phyloP scores from a whole-genome alignment of 2,329 filamentous ascomycete species.

The Aureobasidium sp. region DNA sequence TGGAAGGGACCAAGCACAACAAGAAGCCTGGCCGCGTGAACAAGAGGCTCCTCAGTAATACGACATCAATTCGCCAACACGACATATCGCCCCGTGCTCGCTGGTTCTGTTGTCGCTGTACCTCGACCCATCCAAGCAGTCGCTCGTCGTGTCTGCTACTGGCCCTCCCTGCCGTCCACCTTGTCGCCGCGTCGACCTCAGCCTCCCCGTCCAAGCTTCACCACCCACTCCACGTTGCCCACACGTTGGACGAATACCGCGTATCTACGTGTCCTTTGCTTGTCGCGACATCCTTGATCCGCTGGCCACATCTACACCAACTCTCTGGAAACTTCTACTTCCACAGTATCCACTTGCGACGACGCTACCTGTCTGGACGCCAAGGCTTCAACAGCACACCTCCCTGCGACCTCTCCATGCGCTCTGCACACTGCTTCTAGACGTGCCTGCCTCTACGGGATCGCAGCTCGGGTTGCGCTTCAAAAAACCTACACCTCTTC shows the following conservation, averaged over 20 bases:
- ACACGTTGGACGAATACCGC: neutral
- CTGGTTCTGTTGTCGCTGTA: neutral
- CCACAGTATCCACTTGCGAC: neutral
- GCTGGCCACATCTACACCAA: neutral
- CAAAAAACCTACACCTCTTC: neutral
- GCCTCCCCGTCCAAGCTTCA: constrained; percentile 7
- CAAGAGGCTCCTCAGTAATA: neutral
- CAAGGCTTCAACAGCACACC: neutral
- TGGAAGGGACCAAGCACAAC: neutral
- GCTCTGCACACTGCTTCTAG: neutral
- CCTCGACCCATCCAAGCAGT: neutral
- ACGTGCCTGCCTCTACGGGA: neutral
- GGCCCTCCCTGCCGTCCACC: neutral
- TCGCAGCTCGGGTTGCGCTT: neutral
- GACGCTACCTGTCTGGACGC: neutral
- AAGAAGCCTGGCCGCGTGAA: neutral
- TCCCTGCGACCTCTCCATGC: neutral
- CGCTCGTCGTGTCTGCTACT: neutral
- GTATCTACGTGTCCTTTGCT: constrained; percentile 5
- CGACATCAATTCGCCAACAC: neutral
- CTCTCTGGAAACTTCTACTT: neutral
- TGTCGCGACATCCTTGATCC: neutral
- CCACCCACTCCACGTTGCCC: neutral
- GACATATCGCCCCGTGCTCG: neutral
- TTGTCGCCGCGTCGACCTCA: constrained; percentile 4